phyloP scores from a whole-genome alignment of 1,139 yeast genomes.

The Taphrina betulina region DNA sequence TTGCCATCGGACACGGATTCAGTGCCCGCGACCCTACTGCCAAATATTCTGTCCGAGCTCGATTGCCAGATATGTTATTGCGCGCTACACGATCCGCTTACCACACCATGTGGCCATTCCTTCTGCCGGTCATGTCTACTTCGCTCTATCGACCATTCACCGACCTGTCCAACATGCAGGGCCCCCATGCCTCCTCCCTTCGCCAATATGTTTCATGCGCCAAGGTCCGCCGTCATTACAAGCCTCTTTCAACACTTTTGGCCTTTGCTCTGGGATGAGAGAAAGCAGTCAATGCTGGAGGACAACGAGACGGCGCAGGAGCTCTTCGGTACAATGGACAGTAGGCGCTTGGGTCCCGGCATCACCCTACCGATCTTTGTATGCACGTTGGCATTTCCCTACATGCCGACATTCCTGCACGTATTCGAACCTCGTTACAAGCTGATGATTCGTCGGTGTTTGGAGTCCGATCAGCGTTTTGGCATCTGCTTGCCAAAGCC shows the following conservation, averaged over 20 bases:
- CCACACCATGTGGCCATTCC: conserved; percentile 35
- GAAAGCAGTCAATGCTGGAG: conserved; percentile 19
- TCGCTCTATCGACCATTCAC: conserved; percentile 33
- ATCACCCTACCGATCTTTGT: conserved; percentile 33
- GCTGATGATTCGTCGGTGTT: conserved; percentile 33
- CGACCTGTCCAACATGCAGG: conserved; percentile 34
- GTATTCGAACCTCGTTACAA: conserved; percentile 35
- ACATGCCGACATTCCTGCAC: conserved; percentile 34
- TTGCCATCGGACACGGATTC: conserved; percentile 16
- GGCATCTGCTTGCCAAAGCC: conserved; percentile 28
- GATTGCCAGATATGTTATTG: conserved; percentile 35
- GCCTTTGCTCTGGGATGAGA: conserved; percentile 23
- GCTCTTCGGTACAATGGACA: conserved; percentile 24
- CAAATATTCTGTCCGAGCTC: conserved; percentile 27
- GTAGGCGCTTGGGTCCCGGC: conserved; percentile 30
- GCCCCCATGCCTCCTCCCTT: conserved; percentile 31
- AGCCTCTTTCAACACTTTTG: conserved; percentile 21
- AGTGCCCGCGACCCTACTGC: conserved; percentile 13
- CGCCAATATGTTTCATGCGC: conserved; percentile 29
- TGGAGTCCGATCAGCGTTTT: conserved; percentile 32
- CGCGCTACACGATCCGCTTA: conserved; percentile 33
- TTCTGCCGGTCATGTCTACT: conserved; percentile 34
- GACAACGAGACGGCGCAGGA: conserved; percentile 26
- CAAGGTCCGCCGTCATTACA: conserved; percentile 15
- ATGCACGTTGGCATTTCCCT: conserved; percentile 34